A percentile compares a stretch with the other conserved stretches of the same genome.
phyloP scores from a whole-genome alignment of 2,329 filamentous ascomycete genomes.

The Botrytis squamosa region DNA sequence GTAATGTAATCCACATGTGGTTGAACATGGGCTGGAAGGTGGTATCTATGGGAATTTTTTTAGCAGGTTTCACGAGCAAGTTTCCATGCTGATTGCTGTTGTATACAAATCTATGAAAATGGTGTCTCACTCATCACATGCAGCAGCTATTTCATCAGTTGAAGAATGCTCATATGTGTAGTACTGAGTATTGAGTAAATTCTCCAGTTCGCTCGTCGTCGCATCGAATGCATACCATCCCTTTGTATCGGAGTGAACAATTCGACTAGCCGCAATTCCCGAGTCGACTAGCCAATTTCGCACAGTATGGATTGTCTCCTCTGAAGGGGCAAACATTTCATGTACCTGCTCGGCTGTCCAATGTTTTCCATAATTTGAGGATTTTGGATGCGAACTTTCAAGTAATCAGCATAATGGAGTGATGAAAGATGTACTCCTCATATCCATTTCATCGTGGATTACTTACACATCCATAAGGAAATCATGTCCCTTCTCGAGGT shows the following conservation, averaged over 20 bases:
- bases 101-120: background rate
- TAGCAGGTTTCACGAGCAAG: background rate
- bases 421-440: background rate
- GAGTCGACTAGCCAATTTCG: slow-evolving; percentile 39
- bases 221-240: slow-evolving; percentile 42
- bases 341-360: slow-evolving; percentile 39
- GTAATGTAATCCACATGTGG: slow-evolving; percentile 42
- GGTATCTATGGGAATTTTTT: slow-evolving; percentile 33
- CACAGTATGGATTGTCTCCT: slow-evolving; percentile 38
- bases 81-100: background rate
- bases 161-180: slow-evolving; percentile 38
- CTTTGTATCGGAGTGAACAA: slow-evolving; percentile 39
- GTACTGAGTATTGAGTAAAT: slow-evolving; percentile 40
- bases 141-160: slow-evolving; percentile 35
- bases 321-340: slow-evolving; percentile 39
- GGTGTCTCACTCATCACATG: slow-evolving; percentile 39
- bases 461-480: slow-evolving; percentile 43
- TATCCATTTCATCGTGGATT: background rate
- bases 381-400: slow-evolving; percentile 34
- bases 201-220: slow-evolving; percentile 38
- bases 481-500: slow-evolving; percentile 45
- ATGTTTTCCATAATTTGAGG: slow-evolving; percentile 41
- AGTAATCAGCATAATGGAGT: background rate
- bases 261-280: slow-evolving; percentile 37
- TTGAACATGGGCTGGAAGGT: slow-evolving; percentile 44